Conservation (phyloP, 345 rosid genomes). For the Fremontodendron californicum region DNA sequence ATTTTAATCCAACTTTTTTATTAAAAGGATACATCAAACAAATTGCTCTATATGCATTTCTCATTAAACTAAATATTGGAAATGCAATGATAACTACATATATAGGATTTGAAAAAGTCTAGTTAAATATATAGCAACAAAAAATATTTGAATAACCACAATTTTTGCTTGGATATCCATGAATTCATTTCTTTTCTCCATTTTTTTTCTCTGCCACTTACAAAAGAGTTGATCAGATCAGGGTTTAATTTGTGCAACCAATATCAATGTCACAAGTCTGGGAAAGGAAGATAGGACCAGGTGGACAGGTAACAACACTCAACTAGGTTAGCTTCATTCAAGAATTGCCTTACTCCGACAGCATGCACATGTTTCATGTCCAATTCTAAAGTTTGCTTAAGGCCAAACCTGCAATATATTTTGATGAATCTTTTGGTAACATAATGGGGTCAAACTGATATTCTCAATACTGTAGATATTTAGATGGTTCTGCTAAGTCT, state of each 20-base stretch:
- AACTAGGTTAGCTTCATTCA: background rate
- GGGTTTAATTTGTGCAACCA: background rate
- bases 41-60: too few relatives aligned
- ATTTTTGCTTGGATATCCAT: too few relatives aligned
- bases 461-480: background rate
- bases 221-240: background rate
- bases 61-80: too few relatives aligned
- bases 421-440: background rate
- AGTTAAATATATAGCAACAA: too few relatives aligned
- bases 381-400: background rate
- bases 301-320: background rate
- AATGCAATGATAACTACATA: too few relatives aligned
- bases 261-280: background rate
- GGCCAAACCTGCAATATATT: background rate
- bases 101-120: too few relatives aligned
- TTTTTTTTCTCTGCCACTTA: background rate
- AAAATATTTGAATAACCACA: too few relatives aligned
- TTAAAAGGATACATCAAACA: too few relatives aligned
- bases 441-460: slow-evolving; percentile 7
- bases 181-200: background rate
- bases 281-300: background rate
- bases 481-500: slow-evolving; percentile 9
- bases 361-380: slow-evolving; percentile 8
- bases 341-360: slow-evolving; percentile 2
- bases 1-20: too few relatives aligned